Evolutionary conservation across 768 basidiomycete species (phyloP).

Genomic region (Suillus lakei): DNA sequence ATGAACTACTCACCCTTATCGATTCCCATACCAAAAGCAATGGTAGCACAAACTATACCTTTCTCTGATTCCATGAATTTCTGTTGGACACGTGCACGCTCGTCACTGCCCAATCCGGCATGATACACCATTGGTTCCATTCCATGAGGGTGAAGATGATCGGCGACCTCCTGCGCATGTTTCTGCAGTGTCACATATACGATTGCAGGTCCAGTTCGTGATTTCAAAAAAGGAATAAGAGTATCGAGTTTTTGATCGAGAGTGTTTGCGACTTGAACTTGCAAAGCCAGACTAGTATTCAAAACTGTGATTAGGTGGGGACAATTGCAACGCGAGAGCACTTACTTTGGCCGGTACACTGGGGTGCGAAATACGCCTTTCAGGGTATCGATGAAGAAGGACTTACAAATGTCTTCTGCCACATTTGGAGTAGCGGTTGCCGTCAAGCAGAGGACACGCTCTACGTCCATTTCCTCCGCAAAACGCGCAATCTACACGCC

Average conservation of each 20-base stretch:
- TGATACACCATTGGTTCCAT: slow-evolving; percentile 45
- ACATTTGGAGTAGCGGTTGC: slow-evolving; percentile 50
- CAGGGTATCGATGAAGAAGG: slow-evolving; percentile 44
- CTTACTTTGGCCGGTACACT: slow-evolving; percentile 49
- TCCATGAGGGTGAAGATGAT: slow-evolving; percentile 27
- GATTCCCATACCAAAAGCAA: slow-evolving; percentile 54
- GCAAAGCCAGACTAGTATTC: slow-evolving; percentile 38
- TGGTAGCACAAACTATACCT: slow-evolving; percentile 48
- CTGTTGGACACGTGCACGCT: slow-evolving; percentile 41
- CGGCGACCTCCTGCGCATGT: slow-evolving; percentile 44
- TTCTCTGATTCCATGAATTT: slow-evolving; percentile 44
- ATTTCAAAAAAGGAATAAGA: slow-evolving; percentile 41
- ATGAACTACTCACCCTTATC: slow-evolving; percentile 36
- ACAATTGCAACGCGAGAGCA: slow-evolving; percentile 6
- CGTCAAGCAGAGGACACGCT: slow-evolving; percentile 49
- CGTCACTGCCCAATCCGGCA: slow-evolving; percentile 43
- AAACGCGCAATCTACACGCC: slow-evolving; percentile 47
- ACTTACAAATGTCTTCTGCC: slow-evolving; percentile 48
- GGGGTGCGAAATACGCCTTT: slow-evolving; percentile 48
- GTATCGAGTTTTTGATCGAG: slow-evolving; percentile 40
- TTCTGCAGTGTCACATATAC: slow-evolving; percentile 51
- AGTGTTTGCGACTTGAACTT: slow-evolving; percentile 37
- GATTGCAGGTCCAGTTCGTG: slow-evolving; percentile 46
- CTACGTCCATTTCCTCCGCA: slow-evolving; percentile 48
- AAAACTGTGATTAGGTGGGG: not conserved